Evolutionary conservation across 257 asterid genomes (phyloP).

Genomic region (Nyctanthes arbortristis): DNA sequence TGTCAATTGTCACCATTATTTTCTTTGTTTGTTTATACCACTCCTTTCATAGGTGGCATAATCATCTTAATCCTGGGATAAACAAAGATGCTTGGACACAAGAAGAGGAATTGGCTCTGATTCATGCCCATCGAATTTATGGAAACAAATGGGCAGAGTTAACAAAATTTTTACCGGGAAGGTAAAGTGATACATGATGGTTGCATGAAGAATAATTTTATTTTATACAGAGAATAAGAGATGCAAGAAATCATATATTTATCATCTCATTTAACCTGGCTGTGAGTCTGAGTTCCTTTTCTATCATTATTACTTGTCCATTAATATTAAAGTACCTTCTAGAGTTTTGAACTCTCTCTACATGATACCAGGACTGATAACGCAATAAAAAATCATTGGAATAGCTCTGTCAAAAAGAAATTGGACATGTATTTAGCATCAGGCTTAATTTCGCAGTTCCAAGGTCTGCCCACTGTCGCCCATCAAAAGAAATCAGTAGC

Average conservation of each 20-base stretch:
- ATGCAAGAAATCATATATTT: conserved; percentile 14
- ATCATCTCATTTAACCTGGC: conserved; percentile 9
- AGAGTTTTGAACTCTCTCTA: conserved; percentile 25
- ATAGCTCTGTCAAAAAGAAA: conserved; percentile 92
- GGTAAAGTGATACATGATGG: conserved; percentile 44
- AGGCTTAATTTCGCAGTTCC: conserved; percentile 80
- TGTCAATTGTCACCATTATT: conserved; percentile 1
- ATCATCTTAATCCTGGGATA: conserved; percentile 91
- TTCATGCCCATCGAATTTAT: conserved; percentile 77
- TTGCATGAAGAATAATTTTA: conserved; percentile 24
- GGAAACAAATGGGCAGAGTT: conserved; percentile 99
- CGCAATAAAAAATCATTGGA: conserved; percentile 95
- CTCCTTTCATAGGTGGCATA: conserved; percentile 78
- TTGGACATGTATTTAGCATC: conserved; percentile 82
- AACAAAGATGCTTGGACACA: conserved; percentile 96
- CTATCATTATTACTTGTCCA: neutral
- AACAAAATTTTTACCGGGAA: conserved; percentile 85
- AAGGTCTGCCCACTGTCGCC: conserved; percentile 55
- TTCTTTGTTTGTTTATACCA: conserved; percentile 14
- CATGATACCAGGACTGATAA: conserved; percentile 77
- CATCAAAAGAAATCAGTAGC: conserved; percentile 49
- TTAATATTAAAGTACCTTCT: neutral
- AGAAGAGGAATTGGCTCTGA: conserved; percentile 85
- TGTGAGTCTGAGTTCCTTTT: conserved; percentile 25
- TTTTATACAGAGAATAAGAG: conserved; percentile 12